Evolutionary conservation across 768 basidiomycete species (phyloP), one percentile per base, ranked within the genome.

Genomic region (Termitomyces sp.): DNA sequence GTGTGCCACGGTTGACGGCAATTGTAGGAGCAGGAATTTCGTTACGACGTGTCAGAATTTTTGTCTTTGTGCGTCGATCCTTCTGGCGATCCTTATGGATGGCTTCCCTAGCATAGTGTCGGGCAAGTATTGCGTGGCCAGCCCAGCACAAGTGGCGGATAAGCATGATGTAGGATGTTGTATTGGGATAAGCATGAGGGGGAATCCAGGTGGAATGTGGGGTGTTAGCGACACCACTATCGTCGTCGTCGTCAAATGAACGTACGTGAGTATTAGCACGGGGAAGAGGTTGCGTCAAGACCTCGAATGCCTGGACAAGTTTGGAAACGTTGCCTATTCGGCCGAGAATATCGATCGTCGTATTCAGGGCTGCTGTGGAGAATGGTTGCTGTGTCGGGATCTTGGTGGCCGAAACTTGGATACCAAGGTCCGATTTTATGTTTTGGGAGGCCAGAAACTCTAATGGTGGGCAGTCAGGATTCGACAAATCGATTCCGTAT

Each of bases 401-500:
- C 11, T 34, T 50, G 1, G 54, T 46, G 9, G 55, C 16, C 22
- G 48, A 48, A 45, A 31, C 11, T 24, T 46, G 36, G 3, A 61
- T 24, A 36, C 57, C 61, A 49, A 61, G 31, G 30, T 60, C 56
- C 2, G 66, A 55, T 27, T 24, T 45, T 4, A 60, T 48, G 30
- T 39, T 56, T n/a, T 49, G 60, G 8, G 53, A 24, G 18, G 49
- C 70, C 56, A 70, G 61, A 54, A 75, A 74, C 59, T 84, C 82
- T 58, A 87, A 61, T 34, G 88, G 84, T 11, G 80, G 72, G 42
- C 83, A 78, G 66, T 94, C 92, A 0, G 90, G 91, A 65, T 86
- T 85, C 22, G 81, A 76, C 49, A 93, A 70, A 71, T 94, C 92
- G 58, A 94, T 80, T 0, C 87, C 91, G 69, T 93, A 94, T 37